A percentile compares a stretch with the other conserved stretches of the same genome.
Evolutionary conservation across 371 early-diverging fungal species (phyloP).

Genomic region (Apophysomyces trapeziformis): DNA sequence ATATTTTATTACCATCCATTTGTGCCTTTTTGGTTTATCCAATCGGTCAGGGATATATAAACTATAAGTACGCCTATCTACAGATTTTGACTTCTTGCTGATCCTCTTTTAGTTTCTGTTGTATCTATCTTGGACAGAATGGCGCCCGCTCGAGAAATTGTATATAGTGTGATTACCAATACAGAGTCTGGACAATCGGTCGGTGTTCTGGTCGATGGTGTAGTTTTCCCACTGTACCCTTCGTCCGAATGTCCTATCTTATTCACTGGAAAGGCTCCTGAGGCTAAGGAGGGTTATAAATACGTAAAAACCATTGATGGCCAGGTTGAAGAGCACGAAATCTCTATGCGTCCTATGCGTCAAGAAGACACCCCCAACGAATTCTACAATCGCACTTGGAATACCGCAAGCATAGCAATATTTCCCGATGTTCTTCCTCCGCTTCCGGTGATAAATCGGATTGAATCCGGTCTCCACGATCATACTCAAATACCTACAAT

Average conservation of each 20-base stretch:
- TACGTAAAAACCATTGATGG: slow-evolving; percentile 11
- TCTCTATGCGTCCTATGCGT: slow-evolving; percentile 16
- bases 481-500: slow-evolving; percentile 28
- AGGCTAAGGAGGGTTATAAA: slow-evolving; percentile 12
- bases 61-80: background rate
- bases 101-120: background rate
- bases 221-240: slow-evolving; percentile 13
- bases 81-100: background rate
- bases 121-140: background rate
- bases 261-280: slow-evolving; percentile 23
- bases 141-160: background rate
- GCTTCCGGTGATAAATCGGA: slow-evolving; percentile 25
- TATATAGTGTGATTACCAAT: slow-evolving; percentile 23
- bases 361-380: slow-evolving; percentile 20
- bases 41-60: too few species aligned
- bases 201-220: slow-evolving; percentile 24
- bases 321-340: slow-evolving; percentile 11
- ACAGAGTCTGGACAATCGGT: background rate
- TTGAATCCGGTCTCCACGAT: slow-evolving; percentile 23
- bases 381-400: slow-evolving; percentile 25
- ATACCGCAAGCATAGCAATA: background rate
- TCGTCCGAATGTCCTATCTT: slow-evolving; percentile 14
- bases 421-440: slow-evolving; percentile 21
- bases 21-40: too few species aligned
- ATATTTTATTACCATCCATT: too few species aligned